A percentile compares a stretch with the other conserved stretches of the same genome.
These are phyloP conservation scores for Pyrenopolyporus hunteri DNA, from an alignment of 495 filamentous ascomycete genomes.

Conservation along the genomic window DNA sequence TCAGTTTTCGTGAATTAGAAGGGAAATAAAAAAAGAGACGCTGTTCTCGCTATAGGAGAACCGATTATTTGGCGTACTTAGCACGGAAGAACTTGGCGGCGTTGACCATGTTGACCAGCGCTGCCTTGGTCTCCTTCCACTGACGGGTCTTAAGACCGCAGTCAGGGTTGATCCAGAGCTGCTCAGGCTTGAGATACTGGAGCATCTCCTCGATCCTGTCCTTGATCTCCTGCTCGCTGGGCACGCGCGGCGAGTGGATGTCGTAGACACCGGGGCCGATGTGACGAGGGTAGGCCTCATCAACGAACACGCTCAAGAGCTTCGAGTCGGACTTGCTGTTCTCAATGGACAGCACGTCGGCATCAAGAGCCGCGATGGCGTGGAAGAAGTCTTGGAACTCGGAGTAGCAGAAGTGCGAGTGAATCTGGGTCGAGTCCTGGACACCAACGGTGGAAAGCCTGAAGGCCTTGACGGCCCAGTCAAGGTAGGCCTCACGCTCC, in stretches of 20 bases:
- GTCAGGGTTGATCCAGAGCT: slow-evolving; percentile 99
- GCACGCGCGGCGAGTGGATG: slow-evolving; percentile 98
- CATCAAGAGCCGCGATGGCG: slow-evolving; percentile 96
- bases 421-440: slow-evolving; percentile 93
- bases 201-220: slow-evolving; percentile 97
- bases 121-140: slow-evolving; percentile 95
- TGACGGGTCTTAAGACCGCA: slow-evolving; percentile 98
- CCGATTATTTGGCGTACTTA: slow-evolving; percentile 70
- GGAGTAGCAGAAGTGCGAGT: slow-evolving; percentile 99
- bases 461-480: slow-evolving; percentile 98
- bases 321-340: slow-evolving; percentile 99
- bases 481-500: slow-evolving; percentile 92
- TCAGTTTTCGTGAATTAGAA: slow-evolving; percentile 34
- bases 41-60: slow-evolving; percentile 6
- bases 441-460: slow-evolving; percentile 91
- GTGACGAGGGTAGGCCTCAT: slow-evolving; percentile 93
- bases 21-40: slow-evolving; percentile 22
- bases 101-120: slow-evolving; percentile 90
- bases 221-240: slow-evolving; percentile 95
- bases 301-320: slow-evolving; percentile 96
- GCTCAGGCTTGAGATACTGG: slow-evolving; percentile 86
- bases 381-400: slow-evolving; percentile 99
- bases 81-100: slow-evolving; percentile 95
- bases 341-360: slow-evolving; percentile 98
- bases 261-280: slow-evolving; percentile 99